Evolutionary conservation across 148 eudicot species (phyloP), one percentile per base, ranked within the genome.

Genomic region (Rhododendron henanense): DNA sequence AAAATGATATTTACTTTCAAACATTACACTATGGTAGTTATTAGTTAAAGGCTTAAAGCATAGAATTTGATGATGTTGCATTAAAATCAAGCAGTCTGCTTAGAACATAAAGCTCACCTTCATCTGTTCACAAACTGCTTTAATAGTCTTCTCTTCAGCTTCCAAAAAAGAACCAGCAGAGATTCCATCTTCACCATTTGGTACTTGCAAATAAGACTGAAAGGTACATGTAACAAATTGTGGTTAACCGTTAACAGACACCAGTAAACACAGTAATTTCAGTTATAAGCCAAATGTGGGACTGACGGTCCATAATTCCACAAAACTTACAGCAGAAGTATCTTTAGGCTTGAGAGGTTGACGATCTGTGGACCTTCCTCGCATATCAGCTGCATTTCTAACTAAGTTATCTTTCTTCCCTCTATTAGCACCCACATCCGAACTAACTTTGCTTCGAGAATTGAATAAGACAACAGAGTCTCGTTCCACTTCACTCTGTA

Each of bases 101-200:
- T 10, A 55, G 47, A 41, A 59, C 75, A 39, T 63, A 61, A 25
- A 28, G 79, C 90, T 83, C 78, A 96, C 98, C 90, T 90, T 91
- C 88, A 86, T 84, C 83, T 93, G 94, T 86, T 92, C 93, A 88
- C 85, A 88, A 85, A 93, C 91, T 87, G 94, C 92, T 88, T 78
- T 90, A 55, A 91, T 88, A 85, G 93, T 92, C 87, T 90, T 96
- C 90, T 95, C 98, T 90, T 96, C 98, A 59, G 92, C 92, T 87
- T 92, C 98, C 69, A 92, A 93, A 61, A 89, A 83, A 71, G 92
- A 91, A 83, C 88, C 84, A n/a, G 89, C 82, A 76, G 94, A 92
- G 50, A 75, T 76, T 84, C 63, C 90, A 91, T 94, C 95, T 78
- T 92, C 93, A 91, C 88, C 86, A 44, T 89, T 89, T 81, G 91